Base-by-base conservation (phyloP, 805 yeast genomes). In the Kazachstania viticola region DNA sequence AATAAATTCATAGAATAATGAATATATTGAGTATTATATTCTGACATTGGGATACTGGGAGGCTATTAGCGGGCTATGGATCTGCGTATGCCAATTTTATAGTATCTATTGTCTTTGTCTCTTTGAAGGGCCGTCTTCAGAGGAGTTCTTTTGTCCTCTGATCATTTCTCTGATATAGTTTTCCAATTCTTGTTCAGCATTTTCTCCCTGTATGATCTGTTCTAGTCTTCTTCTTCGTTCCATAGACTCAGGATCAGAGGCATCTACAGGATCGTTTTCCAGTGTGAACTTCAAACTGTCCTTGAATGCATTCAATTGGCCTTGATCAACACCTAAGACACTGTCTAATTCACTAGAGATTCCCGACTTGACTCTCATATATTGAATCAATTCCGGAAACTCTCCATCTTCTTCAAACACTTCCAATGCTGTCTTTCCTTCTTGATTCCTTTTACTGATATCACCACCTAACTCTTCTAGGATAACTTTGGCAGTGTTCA, bases 341-440 rank as follows among this genome's bases (percentile, higher is more conserved):
- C 49, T 42, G 19, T 42, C 49, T 17, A 42, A 40, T 17, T 36
- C 42, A 3, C 35, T 32, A 11, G 54, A 44, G 9, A 55, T 42
- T 18, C 58, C 58, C 41, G 56, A 33, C 42, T 59, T 22, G 36
- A 51, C 40, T 71, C 58, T 63, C 44, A 87, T 61, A 47, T 79
- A 91, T 22, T 61, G 65, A 8, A 74, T 74, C 11, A 88, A 60
- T 24, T 84, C 94, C 2, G 91, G 87, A 42, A 68, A 78, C 41
- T 88, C 96, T 14, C 69, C 84, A 28, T 85, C 95, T 41, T 84
- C 94, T 47, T 76, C 82, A 25, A 81, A 74, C 51, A 71, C 78
- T 35, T 76, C 74, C 9, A 73, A 68, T 1, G 95, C 64, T 1
- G 88, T 85, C 46, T 71, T 68, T 3, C 83, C 93, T 17, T 82